phyloP scores from a whole-genome alignment of 495 filamentous ascomycete genomes.

The Polyplosphaeria fusca region DNA sequence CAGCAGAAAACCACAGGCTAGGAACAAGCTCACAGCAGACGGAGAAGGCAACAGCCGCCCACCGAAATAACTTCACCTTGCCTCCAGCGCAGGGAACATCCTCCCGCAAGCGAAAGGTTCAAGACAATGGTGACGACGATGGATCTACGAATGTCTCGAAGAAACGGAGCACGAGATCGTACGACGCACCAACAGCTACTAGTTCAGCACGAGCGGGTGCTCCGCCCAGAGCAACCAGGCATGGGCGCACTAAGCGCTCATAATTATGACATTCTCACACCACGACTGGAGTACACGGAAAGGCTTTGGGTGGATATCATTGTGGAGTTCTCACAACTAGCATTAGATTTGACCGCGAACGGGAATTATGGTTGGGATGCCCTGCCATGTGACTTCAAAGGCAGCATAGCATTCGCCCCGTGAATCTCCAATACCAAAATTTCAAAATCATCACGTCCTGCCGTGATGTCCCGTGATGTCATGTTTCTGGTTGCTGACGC shows the following conservation, averaged over 20 bases:
- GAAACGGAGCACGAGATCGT: slow-evolving; percentile 25
- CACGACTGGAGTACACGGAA: too few species aligned
- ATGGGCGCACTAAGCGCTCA: slow-evolving; percentile 1
- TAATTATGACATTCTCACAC: too few species aligned
- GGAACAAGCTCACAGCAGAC: neutral
- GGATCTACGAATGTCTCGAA: slow-evolving; percentile 8
- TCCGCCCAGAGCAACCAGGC: slow-evolving; percentile 18
- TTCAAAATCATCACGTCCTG: too few species aligned
- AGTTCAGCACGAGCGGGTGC: slow-evolving; percentile 13
- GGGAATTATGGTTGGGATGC: too few species aligned
- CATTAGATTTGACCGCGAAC: too few species aligned
- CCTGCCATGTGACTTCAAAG: too few species aligned
- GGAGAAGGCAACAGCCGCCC: neutral
- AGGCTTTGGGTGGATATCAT: too few species aligned
- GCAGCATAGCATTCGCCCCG: too few species aligned
- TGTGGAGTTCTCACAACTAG: too few species aligned
- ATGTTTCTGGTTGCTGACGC: too few species aligned
- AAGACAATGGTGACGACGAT: slow-evolving; percentile 9
- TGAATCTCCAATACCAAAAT: too few species aligned
- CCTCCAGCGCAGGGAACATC: neutral
- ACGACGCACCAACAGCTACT: slow-evolving; percentile 29
- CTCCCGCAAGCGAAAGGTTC: slow-evolving; percentile 26
- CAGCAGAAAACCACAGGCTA: neutral
- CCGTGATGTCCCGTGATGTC: too few species aligned
- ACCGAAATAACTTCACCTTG: neutral